phyloP scores from a whole-genome alignment of 1,284 basidiomycete genomes.

The Ganoderma lucidum region DNA sequence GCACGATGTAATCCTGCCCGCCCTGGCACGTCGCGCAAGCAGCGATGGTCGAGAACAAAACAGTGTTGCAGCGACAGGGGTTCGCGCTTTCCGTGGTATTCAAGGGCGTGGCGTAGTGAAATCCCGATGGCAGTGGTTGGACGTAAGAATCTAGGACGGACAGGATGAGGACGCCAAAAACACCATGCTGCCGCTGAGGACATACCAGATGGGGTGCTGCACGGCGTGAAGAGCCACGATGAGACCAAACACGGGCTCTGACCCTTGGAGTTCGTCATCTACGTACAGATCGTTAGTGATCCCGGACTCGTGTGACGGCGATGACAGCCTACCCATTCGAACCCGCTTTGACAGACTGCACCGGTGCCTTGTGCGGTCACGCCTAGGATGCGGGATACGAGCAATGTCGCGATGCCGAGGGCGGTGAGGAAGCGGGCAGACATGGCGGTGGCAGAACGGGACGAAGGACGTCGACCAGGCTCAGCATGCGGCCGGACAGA shows the following conservation, averaged over 20 bases:
- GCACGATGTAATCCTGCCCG: conserved; percentile 5
- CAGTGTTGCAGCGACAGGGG: conserved; percentile 26
- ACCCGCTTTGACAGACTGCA: conserved; percentile 18
- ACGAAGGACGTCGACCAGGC: neutral
- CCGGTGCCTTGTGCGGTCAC: conserved; percentile 23
- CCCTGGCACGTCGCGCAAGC: conserved; percentile 28
- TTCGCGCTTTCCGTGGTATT: conserved; percentile 17
- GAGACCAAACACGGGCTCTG: conserved; percentile 31
- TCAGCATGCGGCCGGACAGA: neutral
- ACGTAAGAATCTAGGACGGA: conserved; percentile 20
- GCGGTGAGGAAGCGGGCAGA: conserved; percentile 5
- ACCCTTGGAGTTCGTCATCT: conserved; percentile 29
- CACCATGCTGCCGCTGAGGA: neutral
- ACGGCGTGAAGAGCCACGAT: conserved; percentile 26
- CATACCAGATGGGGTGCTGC: conserved; percentile 20
- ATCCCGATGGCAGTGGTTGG: conserved; percentile 14
- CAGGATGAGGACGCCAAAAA: neutral
- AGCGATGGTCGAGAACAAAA: conserved; percentile 24
- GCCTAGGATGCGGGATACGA: neutral
- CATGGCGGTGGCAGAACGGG: conserved; percentile 13
- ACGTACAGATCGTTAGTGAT: neutral
- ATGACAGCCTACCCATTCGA: conserved; percentile 22
- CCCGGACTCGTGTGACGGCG: neutral
- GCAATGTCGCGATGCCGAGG: neutral
- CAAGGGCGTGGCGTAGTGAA: conserved; percentile 23